Conservation (phyloP, 1,284 basidiomycete species). For the Moniliophthora roreri region DNA sequence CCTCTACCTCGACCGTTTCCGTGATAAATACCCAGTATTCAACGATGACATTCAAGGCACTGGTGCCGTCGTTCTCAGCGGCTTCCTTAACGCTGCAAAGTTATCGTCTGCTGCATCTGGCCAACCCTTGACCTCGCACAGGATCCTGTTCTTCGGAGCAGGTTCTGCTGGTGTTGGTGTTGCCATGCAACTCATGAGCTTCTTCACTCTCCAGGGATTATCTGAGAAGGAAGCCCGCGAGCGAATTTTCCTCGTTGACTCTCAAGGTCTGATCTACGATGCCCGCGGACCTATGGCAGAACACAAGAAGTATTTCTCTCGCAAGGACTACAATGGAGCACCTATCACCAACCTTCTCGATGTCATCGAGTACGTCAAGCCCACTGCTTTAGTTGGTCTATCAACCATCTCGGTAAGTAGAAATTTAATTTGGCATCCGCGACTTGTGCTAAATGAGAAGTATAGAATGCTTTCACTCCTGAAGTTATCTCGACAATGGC, state of each 20-base stretch:
- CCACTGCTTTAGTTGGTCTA: slow-evolving; percentile 89
- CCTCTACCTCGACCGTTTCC: slow-evolving; percentile 63
- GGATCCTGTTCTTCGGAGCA: slow-evolving; percentile 90
- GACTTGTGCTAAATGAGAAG: slow-evolving; percentile 12
- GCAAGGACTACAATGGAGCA: slow-evolving; percentile 75
- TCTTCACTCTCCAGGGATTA: slow-evolving; percentile 82
- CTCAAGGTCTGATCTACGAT: slow-evolving; percentile 81
- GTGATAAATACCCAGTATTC: slow-evolving; percentile 62
- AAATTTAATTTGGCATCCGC: slow-evolving; percentile 9
- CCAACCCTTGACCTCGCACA: slow-evolving; percentile 70
- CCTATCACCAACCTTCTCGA: slow-evolving; percentile 78
- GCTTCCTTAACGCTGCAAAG: slow-evolving; percentile 87
- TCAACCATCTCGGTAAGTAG: slow-evolving; percentile 71
- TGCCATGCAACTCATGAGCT: slow-evolving; percentile 85
- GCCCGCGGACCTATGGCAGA: slow-evolving; percentile 72
- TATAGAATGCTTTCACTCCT: slow-evolving; percentile 74
- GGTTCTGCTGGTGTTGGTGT: slow-evolving; percentile 91
- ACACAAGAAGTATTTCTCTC: slow-evolving; percentile 87
- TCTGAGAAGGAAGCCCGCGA: slow-evolving; percentile 76
- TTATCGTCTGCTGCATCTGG: slow-evolving; percentile 74
- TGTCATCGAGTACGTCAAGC: slow-evolving; percentile 84
- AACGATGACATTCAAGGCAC: slow-evolving; percentile 93
- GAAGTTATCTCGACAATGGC: slow-evolving; percentile 82
- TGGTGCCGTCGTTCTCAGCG: slow-evolving; percentile 88
- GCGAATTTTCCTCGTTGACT: slow-evolving; percentile 85